Evolutionary conservation across 2,329 filamentous ascomycete genomes (phyloP).

Genomic region (Byssoonygena ceratinophila): DNA sequence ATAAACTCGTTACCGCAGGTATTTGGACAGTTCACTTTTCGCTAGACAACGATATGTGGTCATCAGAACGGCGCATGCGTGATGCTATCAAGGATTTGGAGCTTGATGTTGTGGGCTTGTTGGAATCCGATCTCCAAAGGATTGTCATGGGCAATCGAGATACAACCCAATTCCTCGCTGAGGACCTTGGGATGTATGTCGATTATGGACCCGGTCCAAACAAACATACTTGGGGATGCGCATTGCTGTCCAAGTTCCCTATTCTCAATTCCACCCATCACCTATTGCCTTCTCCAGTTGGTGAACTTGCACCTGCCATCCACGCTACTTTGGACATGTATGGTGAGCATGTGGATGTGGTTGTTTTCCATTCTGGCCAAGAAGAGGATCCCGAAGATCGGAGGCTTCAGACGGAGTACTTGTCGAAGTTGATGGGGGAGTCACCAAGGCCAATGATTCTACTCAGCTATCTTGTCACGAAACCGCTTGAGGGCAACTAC

Average conservation of each 20-base stretch:
- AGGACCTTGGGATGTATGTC: slow-evolving; percentile 97
- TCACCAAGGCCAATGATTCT: slow-evolving; percentile 71
- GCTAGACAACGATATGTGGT: slow-evolving; percentile 98
- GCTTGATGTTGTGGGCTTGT: slow-evolving; percentile 88
- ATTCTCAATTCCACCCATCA: slow-evolving; percentile 97
- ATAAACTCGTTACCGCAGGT: slow-evolving; percentile 80
- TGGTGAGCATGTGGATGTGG: slow-evolving; percentile 78
- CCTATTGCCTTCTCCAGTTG: slow-evolving; percentile 81
- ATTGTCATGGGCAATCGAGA: slow-evolving; percentile 99
- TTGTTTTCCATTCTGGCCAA: slow-evolving; percentile 97
- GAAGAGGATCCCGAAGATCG: slow-evolving; percentile 93
- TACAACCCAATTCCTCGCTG: slow-evolving; percentile 84
- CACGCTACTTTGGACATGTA: slow-evolving; percentile 94
- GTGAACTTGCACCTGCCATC: slow-evolving; percentile 89
- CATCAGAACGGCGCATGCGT: slow-evolving; percentile 85
- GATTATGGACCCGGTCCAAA: slow-evolving; percentile 95
- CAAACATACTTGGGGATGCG: slow-evolving; percentile 96
- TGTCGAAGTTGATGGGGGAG: slow-evolving; percentile 77
- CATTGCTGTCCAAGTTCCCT: slow-evolving; percentile 90
- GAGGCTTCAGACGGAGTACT: slow-evolving; percentile 72
- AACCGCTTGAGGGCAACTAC: slow-evolving; percentile 86
- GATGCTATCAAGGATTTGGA: slow-evolving; percentile 88
- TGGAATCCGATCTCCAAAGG: slow-evolving; percentile 86
- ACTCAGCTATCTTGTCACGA: slow-evolving; percentile 84
- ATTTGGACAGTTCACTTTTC: slow-evolving; percentile 99